Evolutionary conservation across 441 rosid species (phyloP).

Genomic region (Macaranga tanarius): DNA sequence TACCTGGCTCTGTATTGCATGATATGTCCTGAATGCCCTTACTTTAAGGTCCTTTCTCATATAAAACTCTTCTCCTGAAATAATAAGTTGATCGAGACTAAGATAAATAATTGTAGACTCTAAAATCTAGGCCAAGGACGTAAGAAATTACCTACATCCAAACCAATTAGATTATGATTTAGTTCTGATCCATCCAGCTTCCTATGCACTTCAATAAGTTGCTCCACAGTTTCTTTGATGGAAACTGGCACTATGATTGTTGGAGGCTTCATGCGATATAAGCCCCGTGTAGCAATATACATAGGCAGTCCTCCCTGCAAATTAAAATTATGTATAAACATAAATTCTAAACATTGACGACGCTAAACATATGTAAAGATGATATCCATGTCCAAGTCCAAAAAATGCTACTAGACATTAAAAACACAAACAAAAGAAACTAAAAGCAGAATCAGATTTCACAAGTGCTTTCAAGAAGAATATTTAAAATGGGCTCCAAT

Average conservation of each 20-base stretch:
- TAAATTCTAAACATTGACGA: neutral
- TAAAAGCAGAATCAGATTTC: neutral
- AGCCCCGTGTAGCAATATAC: constrained; percentile 89
- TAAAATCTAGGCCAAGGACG: neutral
- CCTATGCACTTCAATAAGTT: constrained; percentile 72
- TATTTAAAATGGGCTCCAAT: neutral
- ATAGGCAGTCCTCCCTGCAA: constrained; percentile 82
- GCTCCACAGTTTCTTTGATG: constrained; percentile 62
- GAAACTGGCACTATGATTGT: constrained; percentile 70
- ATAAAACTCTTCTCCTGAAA: constrained; percentile 76
- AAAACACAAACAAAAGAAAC: neutral
- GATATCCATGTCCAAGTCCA: neutral
- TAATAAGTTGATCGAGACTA: constrained; percentile 18
- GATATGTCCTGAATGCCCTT: constrained; percentile 88
- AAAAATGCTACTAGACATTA: neutral
- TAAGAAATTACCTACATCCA: constrained; percentile 69
- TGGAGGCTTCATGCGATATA: constrained; percentile 83
- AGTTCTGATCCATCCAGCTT: constrained; percentile 78
- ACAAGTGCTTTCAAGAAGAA: neutral
- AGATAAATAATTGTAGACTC: neutral
- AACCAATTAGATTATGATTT: constrained; percentile 60
- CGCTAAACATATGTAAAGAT: neutral
- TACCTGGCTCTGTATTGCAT: constrained; percentile 86
- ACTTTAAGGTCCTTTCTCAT: constrained; percentile 80
- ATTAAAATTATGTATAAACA: neutral